Percentiles rank a stretch among this genome's conserved stretches.
These are phyloP conservation scores for Neurospora terricola DNA, from an alignment of 495 filamentous ascomycete species.

Conservation along the genomic window DNA sequence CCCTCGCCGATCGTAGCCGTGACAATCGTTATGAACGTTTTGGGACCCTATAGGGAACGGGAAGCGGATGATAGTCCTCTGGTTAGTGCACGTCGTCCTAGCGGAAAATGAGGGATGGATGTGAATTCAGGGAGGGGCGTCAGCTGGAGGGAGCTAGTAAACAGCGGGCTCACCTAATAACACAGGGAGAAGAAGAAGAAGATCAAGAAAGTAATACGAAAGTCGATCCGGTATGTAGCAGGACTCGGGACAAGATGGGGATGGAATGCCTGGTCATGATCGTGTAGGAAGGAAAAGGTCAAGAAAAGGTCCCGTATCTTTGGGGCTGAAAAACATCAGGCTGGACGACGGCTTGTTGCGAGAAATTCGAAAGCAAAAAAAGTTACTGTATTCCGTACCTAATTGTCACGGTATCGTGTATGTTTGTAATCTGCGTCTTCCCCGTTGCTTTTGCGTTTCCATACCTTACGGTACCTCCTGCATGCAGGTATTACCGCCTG, in stretches of 20 bases:
- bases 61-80: not conserved
- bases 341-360: not conserved
- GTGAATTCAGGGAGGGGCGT: not conserved
- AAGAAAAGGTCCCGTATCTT: not conserved
- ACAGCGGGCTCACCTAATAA: not conserved
- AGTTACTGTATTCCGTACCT: slow-evolving; percentile 1
- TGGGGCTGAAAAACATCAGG: not conserved
- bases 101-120: not conserved
- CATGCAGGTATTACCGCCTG: not conserved
- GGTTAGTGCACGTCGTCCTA: not conserved
- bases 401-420: not conserved
- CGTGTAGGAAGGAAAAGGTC: not conserved
- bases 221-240: not conserved
- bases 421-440: not conserved
- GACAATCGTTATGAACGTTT: not conserved
- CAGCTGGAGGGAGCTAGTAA: not conserved
- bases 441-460: not conserved
- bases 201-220: not conserved
- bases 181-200: not conserved
- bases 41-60: not conserved
- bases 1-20: not conserved
- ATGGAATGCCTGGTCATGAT: not conserved
- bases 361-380: slow-evolving; percentile 2
- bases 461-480: not conserved
- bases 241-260: not conserved